Base-by-base conservation (phyloP, 2,329 filamentous ascomycete genomes). In the Monilinia laxa region DNA sequence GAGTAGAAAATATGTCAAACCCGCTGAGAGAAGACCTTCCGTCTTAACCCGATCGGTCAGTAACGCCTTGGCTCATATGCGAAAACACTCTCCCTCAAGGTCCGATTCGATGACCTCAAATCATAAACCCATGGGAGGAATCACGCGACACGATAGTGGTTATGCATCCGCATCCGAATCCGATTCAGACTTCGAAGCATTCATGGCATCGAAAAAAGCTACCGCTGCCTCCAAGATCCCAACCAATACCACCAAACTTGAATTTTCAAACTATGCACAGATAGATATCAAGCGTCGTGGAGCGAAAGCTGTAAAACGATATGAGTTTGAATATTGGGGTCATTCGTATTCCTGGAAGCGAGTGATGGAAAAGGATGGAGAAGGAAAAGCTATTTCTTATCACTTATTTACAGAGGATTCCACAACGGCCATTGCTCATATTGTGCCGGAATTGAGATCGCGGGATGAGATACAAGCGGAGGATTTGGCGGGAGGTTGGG, bases 201-300 rank as follows among this genome's bases (percentile, higher is more conserved):
- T 71, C 75, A 78, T 65, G 74, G 73, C 47, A 71, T 69, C 69
- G 14, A 78, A 63, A 70, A 75, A 62, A 63, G 58, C 65, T 40
- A 71, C 68, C 72, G 67, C 69, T 0, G 65, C 65, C 6, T 23
- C 54, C 11, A 35, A 65, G 20, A 67, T 73, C 55, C 86, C 91
- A 23, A 91, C 89, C 67, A 92, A 96, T 77, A 89, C 85, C 47
- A 90, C 94, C 77, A 91, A 93, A 79, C 85, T 99, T 45, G 94
- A 98, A 77, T 99, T 97, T 77, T 96, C 92, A 71, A 99, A 98
- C 80, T 99, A 99, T 77, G 94, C 94, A 2, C 92, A 95, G 73
- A 87, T 98, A 52, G 91, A 97, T 71, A 80, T 99, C 62, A 87
- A 85, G 71, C 87, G 91, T 53, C 83, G 86, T 31, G 90, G 90